Conservation (phyloP, 306 rosid genomes). For the Quercus cerris region DNA sequence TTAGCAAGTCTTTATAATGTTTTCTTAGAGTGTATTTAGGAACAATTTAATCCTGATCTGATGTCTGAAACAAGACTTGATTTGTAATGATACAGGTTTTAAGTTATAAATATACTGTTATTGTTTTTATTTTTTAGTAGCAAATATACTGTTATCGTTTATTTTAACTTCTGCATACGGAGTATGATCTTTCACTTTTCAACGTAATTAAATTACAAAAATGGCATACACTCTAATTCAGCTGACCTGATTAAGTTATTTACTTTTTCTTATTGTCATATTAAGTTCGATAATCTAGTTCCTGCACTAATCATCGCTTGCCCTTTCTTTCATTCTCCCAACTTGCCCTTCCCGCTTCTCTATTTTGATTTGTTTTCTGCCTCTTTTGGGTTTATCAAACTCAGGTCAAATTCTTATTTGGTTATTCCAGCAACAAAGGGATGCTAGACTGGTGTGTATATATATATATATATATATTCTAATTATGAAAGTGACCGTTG, state of each 20-base stretch:
- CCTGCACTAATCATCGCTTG: too few relatives aligned
- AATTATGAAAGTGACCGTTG: too few relatives aligned
- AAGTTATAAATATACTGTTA: background rate
- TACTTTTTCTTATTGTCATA: background rate
- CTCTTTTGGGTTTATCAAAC: too few relatives aligned
- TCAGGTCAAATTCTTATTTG: too few relatives aligned
- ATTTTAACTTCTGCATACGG: background rate
- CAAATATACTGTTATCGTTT: background rate
- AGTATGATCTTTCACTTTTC: background rate
- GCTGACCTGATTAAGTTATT: background rate
- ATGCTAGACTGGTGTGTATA: too few relatives aligned
- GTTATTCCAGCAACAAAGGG: too few relatives aligned
- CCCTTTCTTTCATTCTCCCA: too few relatives aligned
- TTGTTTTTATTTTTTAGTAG: too few relatives aligned
- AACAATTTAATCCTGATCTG: background rate
- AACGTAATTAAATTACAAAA: background rate
- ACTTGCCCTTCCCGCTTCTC: too few relatives aligned
- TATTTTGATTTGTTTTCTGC: too few relatives aligned
- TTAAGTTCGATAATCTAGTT: too few relatives aligned
- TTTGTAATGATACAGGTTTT: background rate
- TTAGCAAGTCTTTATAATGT: constrained; percentile 26
- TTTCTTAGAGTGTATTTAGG: background rate
- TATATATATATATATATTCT: too few relatives aligned
- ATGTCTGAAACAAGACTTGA: background rate
- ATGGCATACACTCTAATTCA: background rate